phyloP scores from a whole-genome alignment of 2,329 filamentous ascomycete genomes.

The Coniochaeta sp. region DNA sequence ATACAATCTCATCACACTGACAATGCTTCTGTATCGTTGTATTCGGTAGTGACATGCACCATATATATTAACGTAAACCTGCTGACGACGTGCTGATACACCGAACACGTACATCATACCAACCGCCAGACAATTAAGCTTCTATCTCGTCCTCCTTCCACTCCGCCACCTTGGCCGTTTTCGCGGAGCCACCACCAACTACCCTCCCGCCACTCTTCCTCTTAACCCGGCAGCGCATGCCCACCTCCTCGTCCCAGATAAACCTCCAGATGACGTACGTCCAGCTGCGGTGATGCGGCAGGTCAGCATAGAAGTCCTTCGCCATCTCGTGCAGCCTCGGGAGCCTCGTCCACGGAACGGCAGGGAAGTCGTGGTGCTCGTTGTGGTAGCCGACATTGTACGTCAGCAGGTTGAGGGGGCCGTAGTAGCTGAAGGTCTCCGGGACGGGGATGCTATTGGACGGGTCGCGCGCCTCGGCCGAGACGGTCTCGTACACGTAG shows the following conservation, averaged over 20 bases:
- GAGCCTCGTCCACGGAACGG: conserved; percentile 87
- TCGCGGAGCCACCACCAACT: conserved; percentile 38
- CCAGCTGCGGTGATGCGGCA: conserved; percentile 89
- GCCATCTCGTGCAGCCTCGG: conserved; percentile 72
- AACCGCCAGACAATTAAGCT: conserved; percentile 34
- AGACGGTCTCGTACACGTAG: conserved; percentile 67
- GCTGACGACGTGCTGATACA: not conserved
- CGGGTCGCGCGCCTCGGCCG: conserved; percentile 46
- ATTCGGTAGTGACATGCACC: no score
- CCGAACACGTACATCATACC: not conserved
- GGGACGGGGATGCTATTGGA: conserved; percentile 61
- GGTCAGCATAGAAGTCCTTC: conserved; percentile 80
- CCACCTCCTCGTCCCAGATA: conserved; percentile 81
- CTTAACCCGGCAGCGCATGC: conserved; percentile 90
- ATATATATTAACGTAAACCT: not conserved
- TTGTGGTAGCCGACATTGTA: conserved; percentile 99
- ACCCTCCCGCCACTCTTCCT: conserved; percentile 65
- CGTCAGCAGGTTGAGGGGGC: conserved; percentile 80
- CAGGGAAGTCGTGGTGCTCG: conserved; percentile 98
- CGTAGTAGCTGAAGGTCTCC: conserved; percentile 97
- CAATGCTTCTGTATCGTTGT: no score
- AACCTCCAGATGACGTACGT: conserved; percentile 91
- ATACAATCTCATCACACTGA: no score
- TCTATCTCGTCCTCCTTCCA: conserved; percentile 68
- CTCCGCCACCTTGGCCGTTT: conserved; percentile 31